phyloP scores from a whole-genome alignment of 2,329 filamentous ascomycete species.

The Capronia coronata region DNA sequence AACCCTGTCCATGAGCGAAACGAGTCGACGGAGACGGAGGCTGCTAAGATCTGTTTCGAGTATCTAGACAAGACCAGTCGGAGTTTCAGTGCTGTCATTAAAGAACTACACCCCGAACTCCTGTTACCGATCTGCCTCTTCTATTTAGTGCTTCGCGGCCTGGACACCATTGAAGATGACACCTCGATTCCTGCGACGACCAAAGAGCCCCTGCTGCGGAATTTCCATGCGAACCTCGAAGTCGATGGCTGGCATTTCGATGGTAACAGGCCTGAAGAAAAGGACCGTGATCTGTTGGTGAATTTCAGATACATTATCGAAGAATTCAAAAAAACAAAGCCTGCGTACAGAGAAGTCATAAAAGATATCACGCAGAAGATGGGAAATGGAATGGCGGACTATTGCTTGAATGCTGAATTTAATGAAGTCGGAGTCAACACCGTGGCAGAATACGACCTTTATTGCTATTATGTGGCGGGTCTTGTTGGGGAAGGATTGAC shows the following conservation, averaged over 20 bases:
- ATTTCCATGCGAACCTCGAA: conserved; percentile 73
- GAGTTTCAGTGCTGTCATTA: conserved; percentile 87
- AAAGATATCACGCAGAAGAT: conserved; percentile 89
- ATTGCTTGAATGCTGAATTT: conserved; percentile 74
- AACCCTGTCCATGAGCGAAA: conserved; percentile 84
- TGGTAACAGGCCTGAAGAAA: conserved; percentile 82
- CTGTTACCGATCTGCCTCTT: conserved; percentile 84
- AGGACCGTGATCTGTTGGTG: conserved; percentile 84
- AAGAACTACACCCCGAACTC: conserved; percentile 91
- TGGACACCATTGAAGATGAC: conserved; percentile 99
- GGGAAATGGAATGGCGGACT: conserved; percentile 99
- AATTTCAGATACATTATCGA: conserved; percentile 81
- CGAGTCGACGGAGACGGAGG: conserved; percentile 63
- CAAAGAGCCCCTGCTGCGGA: conserved; percentile 79
- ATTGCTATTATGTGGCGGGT: conserved; percentile 98
- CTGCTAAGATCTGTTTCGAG: conserved; percentile 75
- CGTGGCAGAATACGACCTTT: conserved; percentile 83
- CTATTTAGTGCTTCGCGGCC: conserved; percentile 82
- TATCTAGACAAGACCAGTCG: conserved; percentile 83
- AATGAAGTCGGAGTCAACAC: conserved; percentile 75
- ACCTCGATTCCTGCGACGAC: conserved; percentile 77
- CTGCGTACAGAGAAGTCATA: conserved; percentile 76
- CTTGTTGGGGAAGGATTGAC: conserved; percentile 94
- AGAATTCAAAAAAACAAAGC: conserved; percentile 85
- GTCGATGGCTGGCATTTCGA: conserved; percentile 85